Evolutionary conservation across 164 flowering plant genomes (phyloP), one percentile per base, ranked within the genome.

Genomic region (Echeveria elegans): DNA sequence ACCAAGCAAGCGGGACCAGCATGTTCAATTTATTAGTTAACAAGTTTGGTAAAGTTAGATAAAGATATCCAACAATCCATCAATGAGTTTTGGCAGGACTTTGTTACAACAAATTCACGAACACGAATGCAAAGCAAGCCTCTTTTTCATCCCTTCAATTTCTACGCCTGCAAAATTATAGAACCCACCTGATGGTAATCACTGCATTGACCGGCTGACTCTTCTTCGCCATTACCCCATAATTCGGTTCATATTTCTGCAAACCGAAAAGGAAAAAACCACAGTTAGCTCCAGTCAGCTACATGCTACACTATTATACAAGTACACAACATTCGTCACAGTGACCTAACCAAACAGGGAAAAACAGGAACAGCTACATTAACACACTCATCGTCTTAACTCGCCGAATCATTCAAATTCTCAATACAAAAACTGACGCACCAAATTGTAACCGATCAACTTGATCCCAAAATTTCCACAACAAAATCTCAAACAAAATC

Each of bases 141-240:
- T 8, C 14, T 6, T 24, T 23, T 52, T 24, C 2, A 23, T 21
- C 58, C 58, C 16, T 45, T 45, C 16, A 45, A 18, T 15, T 45
- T 45, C n/a, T 16, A 4, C 4, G n/a, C 50, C 21, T 14, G 18
- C 15, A 23, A 23, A 52, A 21, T 8, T 8, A 12, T 23, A 19
- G 24, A 62, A 63, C 11, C 18, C 18, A 63, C 66, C 66, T 63
- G 45, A 63, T 37, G 15, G 45, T 63, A 36, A 63, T 21, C 37
- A 28, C 47, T 32, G 66, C 7, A 63, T 34, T 26, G 37, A 6
- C 47, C 12, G 41, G 47, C 18, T 63, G 45, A 63, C 45, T 19
- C 26, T 63, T 63, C 47, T 37, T 63, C 2, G 66, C 45, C 29
- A 40, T 6, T 28, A 56, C 61, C n/a, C 14, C 7, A 29, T 56